Conservation (phyloP, 2,329 filamentous ascomycete genomes). For the Colletotrichum destructivum region DNA sequence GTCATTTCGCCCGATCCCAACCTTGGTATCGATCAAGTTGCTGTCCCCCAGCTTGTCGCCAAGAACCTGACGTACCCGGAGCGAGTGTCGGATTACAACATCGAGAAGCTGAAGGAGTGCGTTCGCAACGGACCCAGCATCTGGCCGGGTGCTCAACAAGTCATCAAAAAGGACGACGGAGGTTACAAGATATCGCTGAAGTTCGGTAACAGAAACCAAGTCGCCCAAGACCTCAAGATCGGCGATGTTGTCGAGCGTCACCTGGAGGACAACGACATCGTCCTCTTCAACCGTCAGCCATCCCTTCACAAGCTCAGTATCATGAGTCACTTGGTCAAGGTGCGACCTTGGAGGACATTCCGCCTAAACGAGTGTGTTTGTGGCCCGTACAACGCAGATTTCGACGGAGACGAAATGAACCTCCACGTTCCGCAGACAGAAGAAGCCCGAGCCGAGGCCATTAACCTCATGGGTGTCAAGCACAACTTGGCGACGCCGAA, state of each 20-base stretch:
- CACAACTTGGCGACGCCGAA: constrained; percentile 96
- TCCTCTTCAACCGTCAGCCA: constrained; percentile 97
- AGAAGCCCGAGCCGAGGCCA: constrained; percentile 94
- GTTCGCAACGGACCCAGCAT: constrained; percentile 82
- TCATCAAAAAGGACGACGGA: constrained; percentile 76
- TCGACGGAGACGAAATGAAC: constrained; percentile 99
- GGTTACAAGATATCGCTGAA: constrained; percentile 82
- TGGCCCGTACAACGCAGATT: constrained; percentile 98
- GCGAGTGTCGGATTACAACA: constrained; percentile 86
- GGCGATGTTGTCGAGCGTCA: constrained; percentile 96
- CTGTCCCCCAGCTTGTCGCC: constrained; percentile 91
- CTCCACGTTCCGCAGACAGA: constrained; percentile 98
- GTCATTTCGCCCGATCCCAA: constrained; percentile 99
- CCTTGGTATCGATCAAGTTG: constrained; percentile 92
- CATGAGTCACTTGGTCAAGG: constrained; percentile 93
- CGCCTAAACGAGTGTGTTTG: constrained; percentile 98
- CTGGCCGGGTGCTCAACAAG: constrained; percentile 90
- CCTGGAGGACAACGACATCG: constrained; percentile 94
- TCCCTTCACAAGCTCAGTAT: constrained; percentile 99
- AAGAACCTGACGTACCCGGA: constrained; percentile 98
- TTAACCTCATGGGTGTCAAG: constrained; percentile 97
- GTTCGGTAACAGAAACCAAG: constrained; percentile 78
- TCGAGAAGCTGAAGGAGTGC: constrained; percentile 82
- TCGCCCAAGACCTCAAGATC: constrained; percentile 81
- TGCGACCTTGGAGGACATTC: constrained; percentile 96